These are phyloP conservation scores for Fusarium fujikuroi DNA, from an alignment of 2,329 filamentous ascomycete genomes.

Conservation along the genomic window DNA sequence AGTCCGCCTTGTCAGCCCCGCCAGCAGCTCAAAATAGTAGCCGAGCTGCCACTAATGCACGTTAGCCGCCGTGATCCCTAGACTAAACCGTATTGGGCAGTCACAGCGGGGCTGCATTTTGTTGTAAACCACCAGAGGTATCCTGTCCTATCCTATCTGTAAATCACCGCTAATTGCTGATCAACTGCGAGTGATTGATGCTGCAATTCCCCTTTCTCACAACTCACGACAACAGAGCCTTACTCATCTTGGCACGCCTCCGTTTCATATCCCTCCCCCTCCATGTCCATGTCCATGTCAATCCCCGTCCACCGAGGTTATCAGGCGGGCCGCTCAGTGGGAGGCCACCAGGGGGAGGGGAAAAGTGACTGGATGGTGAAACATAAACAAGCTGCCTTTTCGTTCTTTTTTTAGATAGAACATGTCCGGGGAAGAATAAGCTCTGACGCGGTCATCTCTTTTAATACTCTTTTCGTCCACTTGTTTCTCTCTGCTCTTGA, in stretches of 20 bases:
- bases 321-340: conserved; percentile 11
- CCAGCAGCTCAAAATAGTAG: conserved; percentile 32
- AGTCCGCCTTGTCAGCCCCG: conserved; percentile 9
- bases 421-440: conserved; percentile 21
- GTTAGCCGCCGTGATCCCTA: conserved; percentile 37
- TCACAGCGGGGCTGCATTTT: neutral
- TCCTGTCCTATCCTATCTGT: neutral
- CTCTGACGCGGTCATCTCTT: conserved; percentile 16
- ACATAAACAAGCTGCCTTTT: conserved; percentile 26
- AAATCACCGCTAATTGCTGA: conserved; percentile 16
- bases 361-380: conserved; percentile 19
- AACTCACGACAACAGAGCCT: neutral
- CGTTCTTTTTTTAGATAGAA: conserved; percentile 32
- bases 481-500: conserved; percentile 1
- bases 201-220: neutral
- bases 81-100: neutral
- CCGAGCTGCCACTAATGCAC: conserved; percentile 37
- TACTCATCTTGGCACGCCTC: conserved; percentile 12
- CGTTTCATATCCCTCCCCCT: conserved; percentile 22
- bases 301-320: conserved; percentile 4
- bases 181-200: neutral
- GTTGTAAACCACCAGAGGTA: conserved; percentile 2
- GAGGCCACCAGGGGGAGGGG: conserved; percentile 12
- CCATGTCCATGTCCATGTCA: neutral
- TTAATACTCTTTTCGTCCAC: conserved; percentile 20